A percentile compares a stretch with the other conserved stretches of the same genome.
Conservation (phyloP, 2,329 filamentous ascomycete genomes). For the Xylaria digitata region DNA sequence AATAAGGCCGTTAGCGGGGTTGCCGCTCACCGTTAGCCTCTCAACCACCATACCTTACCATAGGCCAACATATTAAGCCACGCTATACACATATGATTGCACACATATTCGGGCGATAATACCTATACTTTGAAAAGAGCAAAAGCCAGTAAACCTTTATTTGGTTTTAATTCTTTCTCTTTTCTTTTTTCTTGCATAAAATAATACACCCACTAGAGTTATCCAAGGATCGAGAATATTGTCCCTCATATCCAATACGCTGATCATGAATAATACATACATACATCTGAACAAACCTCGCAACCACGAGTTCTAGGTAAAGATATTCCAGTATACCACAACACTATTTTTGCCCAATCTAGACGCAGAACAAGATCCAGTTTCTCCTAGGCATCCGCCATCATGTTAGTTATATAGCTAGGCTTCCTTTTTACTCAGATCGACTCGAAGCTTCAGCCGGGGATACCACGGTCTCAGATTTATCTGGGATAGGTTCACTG, state of each 20-base stretch:
- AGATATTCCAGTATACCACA: neutral
- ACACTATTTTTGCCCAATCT: neutral
- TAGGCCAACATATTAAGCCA: too few relatives aligned
- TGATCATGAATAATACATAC: constrained; percentile 6
- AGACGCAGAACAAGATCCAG: neutral
- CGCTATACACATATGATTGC: too few relatives aligned
- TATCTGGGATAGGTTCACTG: constrained; percentile 36
- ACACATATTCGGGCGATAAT: too few relatives aligned
- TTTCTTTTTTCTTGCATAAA: neutral
- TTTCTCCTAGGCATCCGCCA: neutral
- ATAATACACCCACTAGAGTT: neutral
- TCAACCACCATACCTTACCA: too few relatives aligned
- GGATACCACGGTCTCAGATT: constrained; percentile 14
- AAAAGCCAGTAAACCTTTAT: neutral
- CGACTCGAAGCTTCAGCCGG: constrained; percentile 15
- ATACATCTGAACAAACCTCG: neutral
- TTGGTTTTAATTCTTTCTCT: neutral
- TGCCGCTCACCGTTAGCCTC: neutral
- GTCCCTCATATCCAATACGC: constrained; percentile 3
- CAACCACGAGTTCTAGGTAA: neutral
- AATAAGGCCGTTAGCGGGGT: neutral
- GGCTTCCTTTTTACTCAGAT: constrained; percentile 10
- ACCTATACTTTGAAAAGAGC: neutral
- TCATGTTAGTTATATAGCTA: neutral
- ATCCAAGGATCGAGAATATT: neutral